Evolutionary conservation across 129 eudicot species (phyloP).

Genomic region (Pseudognaphalium luteoalbum): DNA sequence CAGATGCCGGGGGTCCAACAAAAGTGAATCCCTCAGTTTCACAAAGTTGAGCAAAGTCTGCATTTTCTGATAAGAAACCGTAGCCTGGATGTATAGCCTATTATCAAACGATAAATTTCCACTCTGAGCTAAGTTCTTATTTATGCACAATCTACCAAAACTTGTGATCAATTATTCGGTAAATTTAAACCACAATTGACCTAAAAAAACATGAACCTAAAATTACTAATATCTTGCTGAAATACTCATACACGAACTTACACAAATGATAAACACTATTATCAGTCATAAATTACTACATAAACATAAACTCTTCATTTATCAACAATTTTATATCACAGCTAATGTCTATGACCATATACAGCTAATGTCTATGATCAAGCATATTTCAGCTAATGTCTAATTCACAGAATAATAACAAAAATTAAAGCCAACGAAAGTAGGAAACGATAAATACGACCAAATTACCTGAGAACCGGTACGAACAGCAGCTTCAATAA

Average conservation of each 20-base stretch:
- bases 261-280: constrained; percentile 1
- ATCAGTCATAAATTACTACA: constrained; percentile 7
- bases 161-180: neutral
- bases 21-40: constrained; percentile 75
- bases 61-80: constrained; percentile 94
- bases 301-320: constrained; percentile 10
- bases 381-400: too few relatives aligned
- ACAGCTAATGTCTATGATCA: neutral
- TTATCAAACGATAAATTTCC: constrained; percentile 48
- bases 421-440: neutral
- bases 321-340: neutral
- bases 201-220: constrained; percentile 16
- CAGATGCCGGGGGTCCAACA: constrained; percentile 99
- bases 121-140: constrained; percentile 36
- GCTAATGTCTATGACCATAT: neutral
- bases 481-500: constrained; percentile 67
- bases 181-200: neutral
- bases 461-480: constrained; percentile 84
- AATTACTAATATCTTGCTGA: neutral
- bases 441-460: neutral
- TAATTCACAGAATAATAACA: neutral
- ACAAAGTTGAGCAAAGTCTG: constrained; percentile 95
- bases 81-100: constrained; percentile 99
- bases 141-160: constrained; percentile 24
- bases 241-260: neutral